These are phyloP conservation scores for Aspergillus wentii DNA, from an alignment of 495 filamentous ascomycete species.

Conservation along the genomic window DNA sequence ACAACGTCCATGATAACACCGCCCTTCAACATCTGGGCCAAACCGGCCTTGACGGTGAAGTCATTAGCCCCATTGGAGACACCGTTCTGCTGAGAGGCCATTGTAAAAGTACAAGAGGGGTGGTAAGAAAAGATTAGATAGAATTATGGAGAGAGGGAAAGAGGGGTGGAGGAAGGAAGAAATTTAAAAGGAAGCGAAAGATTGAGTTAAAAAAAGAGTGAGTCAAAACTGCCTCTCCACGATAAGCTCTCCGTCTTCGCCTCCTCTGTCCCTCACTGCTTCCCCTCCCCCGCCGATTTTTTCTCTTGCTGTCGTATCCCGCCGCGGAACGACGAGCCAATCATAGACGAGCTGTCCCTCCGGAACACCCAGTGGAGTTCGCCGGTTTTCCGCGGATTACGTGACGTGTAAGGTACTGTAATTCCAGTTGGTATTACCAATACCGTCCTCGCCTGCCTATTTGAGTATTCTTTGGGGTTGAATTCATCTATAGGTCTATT, in stretches of 20 bases:
- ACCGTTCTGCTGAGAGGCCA: slow-evolving; percentile 16
- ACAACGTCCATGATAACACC: slow-evolving; percentile 99
- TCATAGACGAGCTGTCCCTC: not conserved
- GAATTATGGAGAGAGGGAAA: slow-evolving; percentile 1
- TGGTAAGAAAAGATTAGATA: slow-evolving; percentile 6
- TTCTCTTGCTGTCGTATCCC: slow-evolving; percentile 9
- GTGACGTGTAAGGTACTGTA: too few relatives aligned
- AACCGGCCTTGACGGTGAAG: slow-evolving; percentile 84
- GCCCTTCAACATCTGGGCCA: slow-evolving; percentile 96
- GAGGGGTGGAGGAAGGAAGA: slow-evolving; percentile 4
- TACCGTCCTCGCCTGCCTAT: too few relatives aligned
- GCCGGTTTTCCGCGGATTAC: slow-evolving; percentile 2
- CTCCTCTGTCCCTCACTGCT: slow-evolving; percentile 8
- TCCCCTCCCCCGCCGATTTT: slow-evolving; percentile 9
- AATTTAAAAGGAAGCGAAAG: slow-evolving; percentile 4
- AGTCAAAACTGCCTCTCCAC: too few relatives aligned
- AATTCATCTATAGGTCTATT: too few relatives aligned
- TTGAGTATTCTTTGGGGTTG: too few relatives aligned
- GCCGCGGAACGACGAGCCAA: not conserved
- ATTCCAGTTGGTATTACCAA: too few relatives aligned
- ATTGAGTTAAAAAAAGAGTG: slow-evolving; percentile 9
- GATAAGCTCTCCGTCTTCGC: too few relatives aligned
- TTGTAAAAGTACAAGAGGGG: not conserved
- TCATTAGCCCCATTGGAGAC: slow-evolving; percentile 28
- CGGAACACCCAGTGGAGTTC: not conserved